These are phyloP conservation scores for Cercospora brassicicola DNA, from an alignment of 2,329 filamentous ascomycete genomes.

Conservation along the genomic window DNA sequence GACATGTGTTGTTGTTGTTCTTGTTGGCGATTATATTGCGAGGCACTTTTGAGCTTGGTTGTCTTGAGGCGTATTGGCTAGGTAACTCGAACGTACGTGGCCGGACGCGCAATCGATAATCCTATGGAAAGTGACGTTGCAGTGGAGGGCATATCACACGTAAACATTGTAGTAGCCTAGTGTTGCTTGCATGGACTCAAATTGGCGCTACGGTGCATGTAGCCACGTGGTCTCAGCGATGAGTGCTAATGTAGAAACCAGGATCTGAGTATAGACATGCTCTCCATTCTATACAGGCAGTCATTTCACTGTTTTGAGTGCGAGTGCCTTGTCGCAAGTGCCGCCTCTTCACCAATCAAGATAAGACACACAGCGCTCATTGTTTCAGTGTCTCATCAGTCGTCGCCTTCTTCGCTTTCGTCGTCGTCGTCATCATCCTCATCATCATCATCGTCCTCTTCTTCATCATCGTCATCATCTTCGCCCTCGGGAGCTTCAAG, in stretches of 20 bases:
- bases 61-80: neutral
- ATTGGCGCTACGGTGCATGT: neutral
- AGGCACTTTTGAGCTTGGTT: neutral
- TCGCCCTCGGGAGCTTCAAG: slow-evolving; percentile 64
- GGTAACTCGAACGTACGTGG: neutral
- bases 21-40: neutral
- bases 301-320: neutral
- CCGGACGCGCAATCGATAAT: neutral
- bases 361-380: neutral
- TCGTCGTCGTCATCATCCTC: slow-evolving; percentile 49
- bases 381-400: neutral
- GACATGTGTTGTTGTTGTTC: neutral
- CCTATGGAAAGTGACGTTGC: neutral
- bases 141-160: neutral
- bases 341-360: neutral
- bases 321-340: neutral
- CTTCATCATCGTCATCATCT: slow-evolving; percentile 60
- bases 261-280: neutral
- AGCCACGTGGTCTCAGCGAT: neutral
- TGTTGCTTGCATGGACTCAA: neutral
- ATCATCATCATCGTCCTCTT: slow-evolving; percentile 57
- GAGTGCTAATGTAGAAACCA: neutral
- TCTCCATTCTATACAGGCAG: neutral
- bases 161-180: neutral
- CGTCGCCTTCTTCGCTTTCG: slow-evolving; percentile 39